A percentile compares a stretch with the other conserved stretches of the same genome.
phyloP scores from a whole-genome alignment of 1,284 basidiomycete genomes.

The Boletus sp. region DNA sequence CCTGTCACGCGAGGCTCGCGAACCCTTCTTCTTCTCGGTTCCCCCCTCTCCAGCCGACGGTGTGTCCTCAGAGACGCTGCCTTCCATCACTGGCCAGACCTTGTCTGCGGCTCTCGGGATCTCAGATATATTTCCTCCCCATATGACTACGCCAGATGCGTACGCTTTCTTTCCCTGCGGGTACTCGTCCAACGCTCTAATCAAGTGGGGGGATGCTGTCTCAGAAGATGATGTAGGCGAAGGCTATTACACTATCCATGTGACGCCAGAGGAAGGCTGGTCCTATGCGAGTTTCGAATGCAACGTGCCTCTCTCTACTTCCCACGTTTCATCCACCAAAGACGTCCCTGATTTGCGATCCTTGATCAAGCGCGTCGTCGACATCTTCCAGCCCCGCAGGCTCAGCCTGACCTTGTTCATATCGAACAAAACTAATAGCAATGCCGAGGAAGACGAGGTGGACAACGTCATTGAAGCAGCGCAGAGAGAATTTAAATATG shows the following conservation, averaged over 20 bases:
- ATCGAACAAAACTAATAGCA: conserved; percentile 58
- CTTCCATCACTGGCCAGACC: conserved; percentile 62
- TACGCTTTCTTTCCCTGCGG: conserved; percentile 96
- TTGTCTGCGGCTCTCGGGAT: conserved; percentile 82
- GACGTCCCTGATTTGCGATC: conserved; percentile 71
- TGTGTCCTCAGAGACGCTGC: conserved; percentile 34
- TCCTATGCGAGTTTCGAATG: conserved; percentile 98
- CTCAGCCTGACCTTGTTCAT: conserved; percentile 92
- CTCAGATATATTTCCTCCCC: conserved; percentile 73
- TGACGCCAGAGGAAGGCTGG: conserved; percentile 96
- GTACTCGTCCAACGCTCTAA: conserved; percentile 92
- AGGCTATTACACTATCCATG: conserved; percentile 98
- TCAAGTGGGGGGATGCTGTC: conserved; percentile 55
- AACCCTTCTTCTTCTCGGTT: conserved; percentile 71
- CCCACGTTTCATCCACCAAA: conserved; percentile 35
- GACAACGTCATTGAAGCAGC: conserved; percentile 60
- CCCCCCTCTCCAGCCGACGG: conserved; percentile 33
- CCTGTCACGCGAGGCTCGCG: conserved; percentile 72
- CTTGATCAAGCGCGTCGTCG: conserved; percentile 83
- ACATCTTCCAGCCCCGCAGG: conserved; percentile 89
- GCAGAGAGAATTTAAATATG: conserved; percentile 64
- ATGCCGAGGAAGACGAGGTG: conserved; percentile 46
- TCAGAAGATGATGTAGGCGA: conserved; percentile 45
- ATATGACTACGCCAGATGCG: conserved; percentile 83
- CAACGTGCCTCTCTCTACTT: conserved; percentile 78